Percentiles rank a stretch among this genome's conserved stretches.
phyloP scores from a whole-genome alignment of 1,284 basidiomycete genomes.

The Rhizopogon parksii region DNA sequence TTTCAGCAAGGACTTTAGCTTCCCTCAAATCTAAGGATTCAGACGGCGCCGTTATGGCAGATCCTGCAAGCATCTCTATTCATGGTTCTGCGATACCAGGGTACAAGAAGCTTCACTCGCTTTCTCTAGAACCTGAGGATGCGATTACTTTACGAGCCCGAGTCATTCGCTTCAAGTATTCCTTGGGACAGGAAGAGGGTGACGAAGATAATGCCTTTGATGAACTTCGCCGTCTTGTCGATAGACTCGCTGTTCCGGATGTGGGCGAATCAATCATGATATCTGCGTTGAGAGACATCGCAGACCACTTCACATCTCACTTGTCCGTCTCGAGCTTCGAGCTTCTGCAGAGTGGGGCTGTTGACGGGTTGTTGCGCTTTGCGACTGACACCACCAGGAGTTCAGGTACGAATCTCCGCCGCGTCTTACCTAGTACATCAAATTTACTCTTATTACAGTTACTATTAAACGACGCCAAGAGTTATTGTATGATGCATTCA shows the following conservation, averaged over 20 bases:
- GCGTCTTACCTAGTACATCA: constrained; percentile 7
- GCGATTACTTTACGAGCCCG: constrained; percentile 84
- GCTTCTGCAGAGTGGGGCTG: constrained; percentile 86
- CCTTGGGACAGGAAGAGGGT: constrained; percentile 51
- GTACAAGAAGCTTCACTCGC: constrained; percentile 58
- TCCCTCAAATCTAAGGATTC: constrained; percentile 48
- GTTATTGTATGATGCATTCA: constrained; percentile 70
- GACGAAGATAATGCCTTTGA: constrained; percentile 62
- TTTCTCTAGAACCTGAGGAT: constrained; percentile 77
- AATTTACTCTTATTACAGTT: constrained; percentile 38
- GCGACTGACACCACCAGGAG: constrained; percentile 61
- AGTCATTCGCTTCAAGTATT: constrained; percentile 76
- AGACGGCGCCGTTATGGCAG: constrained; percentile 33
- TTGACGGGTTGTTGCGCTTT: constrained; percentile 82
- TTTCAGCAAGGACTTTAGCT: constrained; percentile 58
- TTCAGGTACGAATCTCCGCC: constrained; percentile 15
- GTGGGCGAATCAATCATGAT: constrained; percentile 62
- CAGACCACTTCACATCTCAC: constrained; percentile 73
- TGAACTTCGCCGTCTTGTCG: constrained; percentile 59
- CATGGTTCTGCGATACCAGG: constrained; percentile 44
- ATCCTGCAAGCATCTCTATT: constrained; percentile 29
- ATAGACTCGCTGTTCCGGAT: constrained; percentile 46
- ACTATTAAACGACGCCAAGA: constrained; percentile 54
- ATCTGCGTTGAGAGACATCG: constrained; percentile 64
- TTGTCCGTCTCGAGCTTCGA: constrained; percentile 93